A percentile compares a stretch with the other conserved stretches of the same genome.
Evolutionary conservation across 2,329 filamentous ascomycete species (phyloP).

Genomic region (Aspergillus oerlinghausenensis): DNA sequence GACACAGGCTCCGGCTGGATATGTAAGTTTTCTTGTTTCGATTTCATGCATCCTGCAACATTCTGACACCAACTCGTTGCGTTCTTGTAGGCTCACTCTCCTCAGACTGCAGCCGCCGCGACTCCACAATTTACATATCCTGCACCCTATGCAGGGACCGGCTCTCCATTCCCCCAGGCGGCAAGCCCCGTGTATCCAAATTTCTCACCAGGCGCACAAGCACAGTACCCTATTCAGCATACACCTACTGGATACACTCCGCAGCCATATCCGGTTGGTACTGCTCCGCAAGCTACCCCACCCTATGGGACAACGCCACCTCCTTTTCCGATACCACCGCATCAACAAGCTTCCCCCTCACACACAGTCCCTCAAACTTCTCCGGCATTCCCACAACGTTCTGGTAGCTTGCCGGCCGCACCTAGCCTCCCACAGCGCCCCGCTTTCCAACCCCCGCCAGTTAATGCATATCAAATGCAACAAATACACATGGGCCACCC

Average conservation of each 20-base stretch:
- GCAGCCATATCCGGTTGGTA: constrained; percentile 22
- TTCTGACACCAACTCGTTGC: constrained; percentile 5
- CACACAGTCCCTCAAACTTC: constrained; percentile 41
- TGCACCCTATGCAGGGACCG: constrained; percentile 38
- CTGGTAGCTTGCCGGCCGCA: constrained; percentile 51
- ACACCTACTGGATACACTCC: constrained; percentile 28
- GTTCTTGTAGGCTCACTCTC: constrained; percentile 35
- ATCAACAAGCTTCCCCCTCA: constrained; percentile 35
- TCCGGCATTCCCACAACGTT: constrained; percentile 42
- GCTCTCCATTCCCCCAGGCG: constrained; percentile 41
- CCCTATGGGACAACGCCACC: constrained; percentile 40
- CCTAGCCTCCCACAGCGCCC: constrained; percentile 59
- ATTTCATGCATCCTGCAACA: background rate
- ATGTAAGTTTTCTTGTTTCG: constrained; percentile 49
- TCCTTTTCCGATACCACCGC: constrained; percentile 40
- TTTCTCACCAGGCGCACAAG: constrained; percentile 32
- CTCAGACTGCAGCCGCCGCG: constrained; percentile 34
- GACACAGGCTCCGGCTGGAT: constrained; percentile 49
- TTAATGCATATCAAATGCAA: constrained; percentile 53
- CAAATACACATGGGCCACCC: constrained; percentile 53
- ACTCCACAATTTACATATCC: constrained; percentile 35
- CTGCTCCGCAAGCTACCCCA: constrained; percentile 25
- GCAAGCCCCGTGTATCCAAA: constrained; percentile 34
- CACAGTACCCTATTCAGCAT: constrained; percentile 23
- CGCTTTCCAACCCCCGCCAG: constrained; percentile 50